These are phyloP conservation scores for Thalassia testudinum DNA, from an alignment of 116 monocot genomes.

Conservation along the genomic window DNA sequence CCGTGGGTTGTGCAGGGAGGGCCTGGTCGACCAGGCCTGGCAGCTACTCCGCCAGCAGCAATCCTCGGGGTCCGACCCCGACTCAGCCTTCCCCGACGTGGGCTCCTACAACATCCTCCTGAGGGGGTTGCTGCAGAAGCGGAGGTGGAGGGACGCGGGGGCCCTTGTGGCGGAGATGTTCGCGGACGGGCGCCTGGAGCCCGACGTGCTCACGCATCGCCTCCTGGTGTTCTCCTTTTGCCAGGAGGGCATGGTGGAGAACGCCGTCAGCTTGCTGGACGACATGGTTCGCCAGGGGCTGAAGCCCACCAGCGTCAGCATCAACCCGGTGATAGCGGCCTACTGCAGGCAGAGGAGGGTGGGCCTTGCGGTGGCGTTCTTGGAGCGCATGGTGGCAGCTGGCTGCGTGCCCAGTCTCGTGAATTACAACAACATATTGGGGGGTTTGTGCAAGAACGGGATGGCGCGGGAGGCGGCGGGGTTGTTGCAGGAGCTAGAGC, in stretches of 20 bases:
- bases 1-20: slow-evolving; percentile 50
- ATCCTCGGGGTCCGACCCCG: neutral
- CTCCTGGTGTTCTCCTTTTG: slow-evolving; percentile 44
- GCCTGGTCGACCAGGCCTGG: slow-evolving; percentile 38
- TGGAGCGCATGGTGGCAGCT: slow-evolving; percentile 38
- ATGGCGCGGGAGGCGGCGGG: slow-evolving; percentile 26
- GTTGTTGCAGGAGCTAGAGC: slow-evolving; percentile 27
- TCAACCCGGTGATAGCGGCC: slow-evolving; percentile 38
- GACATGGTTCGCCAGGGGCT: slow-evolving; percentile 31
- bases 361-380: slow-evolving; percentile 40
- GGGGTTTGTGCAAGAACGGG: slow-evolving; percentile 58
- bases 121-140: slow-evolving; percentile 15
- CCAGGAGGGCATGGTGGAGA: slow-evolving; percentile 30
- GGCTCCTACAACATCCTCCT: slow-evolving; percentile 40
- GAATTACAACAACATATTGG: slow-evolving; percentile 56
- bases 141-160: slow-evolving; percentile 39
- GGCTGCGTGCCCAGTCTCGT: slow-evolving; percentile 44
- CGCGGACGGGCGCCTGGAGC: neutral
- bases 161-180: slow-evolving; percentile 36
- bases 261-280: slow-evolving; percentile 33
- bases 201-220: slow-evolving; percentile 34
- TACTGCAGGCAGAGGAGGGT: slow-evolving; percentile 50
- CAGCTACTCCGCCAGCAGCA: slow-evolving; percentile 6
- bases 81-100: slow-evolving; percentile 31
- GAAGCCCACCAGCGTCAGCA: slow-evolving; percentile 45